Conservation (phyloP, 768 basidiomycete species). For the Pleurotus djamor region DNA sequence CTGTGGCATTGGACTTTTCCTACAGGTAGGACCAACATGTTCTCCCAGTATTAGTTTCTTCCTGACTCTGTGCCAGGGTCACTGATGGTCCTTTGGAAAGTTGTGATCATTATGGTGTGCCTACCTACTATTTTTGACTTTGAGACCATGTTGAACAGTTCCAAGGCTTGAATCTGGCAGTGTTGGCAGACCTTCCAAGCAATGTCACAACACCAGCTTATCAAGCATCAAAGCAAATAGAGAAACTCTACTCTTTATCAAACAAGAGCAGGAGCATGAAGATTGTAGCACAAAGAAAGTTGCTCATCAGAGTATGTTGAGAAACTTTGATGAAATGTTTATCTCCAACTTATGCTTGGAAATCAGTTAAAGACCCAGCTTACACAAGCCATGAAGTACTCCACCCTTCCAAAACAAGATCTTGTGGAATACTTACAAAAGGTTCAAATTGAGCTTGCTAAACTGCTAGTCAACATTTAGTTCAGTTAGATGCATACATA, state of each 20-base stretch:
- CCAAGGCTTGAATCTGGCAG: conserved; percentile 85
- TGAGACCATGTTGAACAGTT: not conserved
- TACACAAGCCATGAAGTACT: conserved; percentile 68
- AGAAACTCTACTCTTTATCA: conserved; percentile 54
- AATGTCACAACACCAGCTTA: conserved; percentile 65
- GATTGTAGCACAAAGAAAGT: conserved; percentile 61
- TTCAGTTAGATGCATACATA: too few relatives aligned
- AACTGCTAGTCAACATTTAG: conserved; percentile 33
- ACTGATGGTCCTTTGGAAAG: conserved; percentile 67
- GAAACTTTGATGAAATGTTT: not conserved
- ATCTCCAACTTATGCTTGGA: conserved; percentile 1
- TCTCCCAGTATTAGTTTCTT: not conserved
- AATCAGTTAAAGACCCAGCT: conserved; percentile 73
- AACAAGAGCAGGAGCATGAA: conserved; percentile 61
- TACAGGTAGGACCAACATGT: conserved; percentile 62
- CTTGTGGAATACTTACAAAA: conserved; percentile 61
- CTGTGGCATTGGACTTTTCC: conserved; percentile 71
- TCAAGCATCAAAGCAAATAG: conserved; percentile 58
- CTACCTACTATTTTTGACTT: not conserved
- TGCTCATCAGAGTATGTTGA: conserved; percentile 56
- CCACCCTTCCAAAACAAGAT: conserved; percentile 71
- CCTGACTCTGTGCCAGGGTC: conserved; percentile 43
- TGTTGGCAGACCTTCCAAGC: conserved; percentile 79
- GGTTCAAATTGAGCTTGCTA: conserved; percentile 70
- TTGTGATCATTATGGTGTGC: conserved; percentile 69